phyloP scores from a whole-genome alignment of 352 stramenopile genomes.

The Phytophthora fragariae region DNA sequence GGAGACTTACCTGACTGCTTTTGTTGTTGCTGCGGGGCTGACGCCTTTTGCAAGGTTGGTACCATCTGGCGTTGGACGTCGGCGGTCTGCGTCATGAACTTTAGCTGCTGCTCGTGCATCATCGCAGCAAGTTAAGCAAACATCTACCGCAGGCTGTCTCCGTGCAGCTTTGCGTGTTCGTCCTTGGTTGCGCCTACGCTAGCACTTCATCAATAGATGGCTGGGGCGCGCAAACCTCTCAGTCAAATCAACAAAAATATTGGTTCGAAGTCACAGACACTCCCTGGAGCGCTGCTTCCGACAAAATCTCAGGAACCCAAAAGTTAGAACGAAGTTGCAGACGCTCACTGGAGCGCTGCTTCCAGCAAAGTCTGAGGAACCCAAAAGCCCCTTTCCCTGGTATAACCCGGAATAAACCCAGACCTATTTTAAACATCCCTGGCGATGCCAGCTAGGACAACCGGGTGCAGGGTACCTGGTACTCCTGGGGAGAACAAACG shows the following conservation, averaged over 20 bases:
- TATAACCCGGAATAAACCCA: no score
- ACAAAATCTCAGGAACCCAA: no score
- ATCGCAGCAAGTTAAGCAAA: no score
- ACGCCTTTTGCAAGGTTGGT: not conserved
- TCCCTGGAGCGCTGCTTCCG: constrained; percentile 7
- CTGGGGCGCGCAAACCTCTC: constrained; percentile 2
- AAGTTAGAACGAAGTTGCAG: no score
- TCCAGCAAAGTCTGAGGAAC: no score
- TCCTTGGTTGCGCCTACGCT: not conserved
- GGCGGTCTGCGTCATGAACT: not conserved
- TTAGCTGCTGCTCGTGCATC: no score
- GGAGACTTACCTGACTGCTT: not conserved
- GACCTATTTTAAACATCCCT: no score
- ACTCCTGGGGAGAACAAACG: not conserved
- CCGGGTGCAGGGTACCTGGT: no score
- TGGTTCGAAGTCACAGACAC: not conserved
- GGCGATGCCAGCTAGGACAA: no score
- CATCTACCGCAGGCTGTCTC: not conserved
- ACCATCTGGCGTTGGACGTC: not conserved
- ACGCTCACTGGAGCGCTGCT: no score
- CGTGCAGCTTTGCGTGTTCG: not conserved
- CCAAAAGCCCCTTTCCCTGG: no score
- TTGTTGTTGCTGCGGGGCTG: no score
- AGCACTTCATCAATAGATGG: constrained; percentile 8
- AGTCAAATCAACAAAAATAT: constrained; percentile 4